Base-by-base conservation (phyloP, 495 filamentous ascomycete species). In the Staphylotrichum longicolle region DNA sequence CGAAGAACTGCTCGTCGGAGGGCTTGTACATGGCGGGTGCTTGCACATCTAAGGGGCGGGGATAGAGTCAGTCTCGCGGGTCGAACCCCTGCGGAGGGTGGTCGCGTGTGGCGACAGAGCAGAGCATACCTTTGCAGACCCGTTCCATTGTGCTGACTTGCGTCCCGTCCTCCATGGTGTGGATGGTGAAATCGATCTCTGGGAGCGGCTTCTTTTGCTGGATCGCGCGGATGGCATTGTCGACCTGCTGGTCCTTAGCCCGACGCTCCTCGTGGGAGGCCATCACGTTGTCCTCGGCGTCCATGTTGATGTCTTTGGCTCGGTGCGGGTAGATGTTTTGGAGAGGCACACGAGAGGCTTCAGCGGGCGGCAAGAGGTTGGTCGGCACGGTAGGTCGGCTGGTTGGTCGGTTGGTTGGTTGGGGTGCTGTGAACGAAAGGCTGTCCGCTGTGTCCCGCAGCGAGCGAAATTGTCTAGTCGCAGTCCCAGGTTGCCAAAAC, bases 151-250 rank as follows among this genome's bases (percentile, higher is more conserved):
- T 98, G 80, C 87, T 98, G 72, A 98, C 94, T 75, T 96, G 88
- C 33, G 84, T 85, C 67, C 90, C 91, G 83, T 98, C 94, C 76
- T 98, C 94, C 93, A 98, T 96, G 48, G 88, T 91, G 75, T 98
- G 94, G 67, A 98, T 84, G 52, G 91, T 92, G 74, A 98, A 98
- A 77, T 98, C 94, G 72, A 98, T 97, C 81, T 98, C 94, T 39
- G 94, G 94, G 50, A 92, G 84, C 51, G 93, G 91, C 77, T 87
- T 91, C 85, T 97, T 98, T 63, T 98, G 83, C 69, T 83, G 85
- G 72, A 98, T 87, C 55, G 93, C 94, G 69, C 89, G 89, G 61
- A 87, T 83, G 58, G 84, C 81, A 82, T 87, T 87, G 69, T 87
- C 83, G 66, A 86, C 80, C 72, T 86, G 82, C 55, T 71, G 67